Conservation (phyloP, 495 filamentous ascomycete species). For the Sordaria brevicollis region DNA sequence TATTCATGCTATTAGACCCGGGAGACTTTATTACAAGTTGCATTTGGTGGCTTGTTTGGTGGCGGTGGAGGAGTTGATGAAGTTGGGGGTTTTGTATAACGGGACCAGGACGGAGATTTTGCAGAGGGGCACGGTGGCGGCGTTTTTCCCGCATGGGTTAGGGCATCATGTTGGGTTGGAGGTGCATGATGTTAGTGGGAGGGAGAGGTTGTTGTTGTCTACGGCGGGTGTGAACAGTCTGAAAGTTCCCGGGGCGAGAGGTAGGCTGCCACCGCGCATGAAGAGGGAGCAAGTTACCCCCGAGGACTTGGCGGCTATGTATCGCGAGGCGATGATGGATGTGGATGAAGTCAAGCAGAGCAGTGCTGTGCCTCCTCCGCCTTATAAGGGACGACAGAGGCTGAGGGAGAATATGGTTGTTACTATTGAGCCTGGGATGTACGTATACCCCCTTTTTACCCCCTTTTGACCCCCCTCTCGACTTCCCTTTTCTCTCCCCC, state of each 20-base stretch:
- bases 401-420: conserved; percentile 67
- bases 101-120: conserved; percentile 55
- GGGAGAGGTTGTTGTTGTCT: conserved; percentile 12
- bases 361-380: not conserved
- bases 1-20: conserved; percentile 54
- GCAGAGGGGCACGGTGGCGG: conserved; percentile 53
- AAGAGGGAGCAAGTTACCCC: conserved; percentile 16
- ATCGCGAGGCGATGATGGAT: conserved; percentile 8
- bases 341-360: not conserved
- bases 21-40: conserved; percentile 55
- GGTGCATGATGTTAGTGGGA: conserved; percentile 63
- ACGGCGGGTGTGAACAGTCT: not conserved
- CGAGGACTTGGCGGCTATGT: conserved; percentile 10
- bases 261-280: too few relatives aligned
- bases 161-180: conserved; percentile 88
- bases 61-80: conserved; percentile 56
- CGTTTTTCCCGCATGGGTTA: conserved; percentile 88
- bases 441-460: conserved; percentile 7
- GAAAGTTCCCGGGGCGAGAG: not conserved
- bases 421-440: conserved; percentile 83
- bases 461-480: too few relatives aligned
- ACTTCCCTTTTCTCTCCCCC: not conserved
- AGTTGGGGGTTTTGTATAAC: conserved; percentile 53
- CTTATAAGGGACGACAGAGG: conserved; percentile 17
- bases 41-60: conserved; percentile 63